These are phyloP conservation scores for Withania somnifera DNA, from an alignment of 305 asterid genomes.

Conservation along the genomic window DNA sequence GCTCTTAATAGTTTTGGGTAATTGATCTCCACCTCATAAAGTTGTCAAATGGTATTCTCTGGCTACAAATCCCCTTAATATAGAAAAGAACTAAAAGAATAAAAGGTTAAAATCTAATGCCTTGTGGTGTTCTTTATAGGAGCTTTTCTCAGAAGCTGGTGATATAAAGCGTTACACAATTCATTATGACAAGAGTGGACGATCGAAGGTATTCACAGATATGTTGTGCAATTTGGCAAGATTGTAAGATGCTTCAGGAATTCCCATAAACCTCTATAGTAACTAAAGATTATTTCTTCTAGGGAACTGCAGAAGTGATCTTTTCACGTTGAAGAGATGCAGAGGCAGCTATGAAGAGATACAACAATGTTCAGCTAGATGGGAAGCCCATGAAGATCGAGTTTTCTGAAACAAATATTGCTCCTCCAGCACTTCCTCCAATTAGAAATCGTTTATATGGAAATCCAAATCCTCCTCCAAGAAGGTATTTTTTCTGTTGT, in stretches of 20 bases:
- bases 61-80: not conserved
- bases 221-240: not conserved
- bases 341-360: conserved; percentile 75
- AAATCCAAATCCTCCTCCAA: conserved; percentile 15
- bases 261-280: not conserved
- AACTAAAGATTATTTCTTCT: conserved; percentile 11
- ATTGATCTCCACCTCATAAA: not conserved
- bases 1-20: not conserved
- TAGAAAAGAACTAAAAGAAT: not conserved
- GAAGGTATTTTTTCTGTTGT: conserved; percentile 19
- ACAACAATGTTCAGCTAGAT: conserved; percentile 84
- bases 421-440: conserved; percentile 16
- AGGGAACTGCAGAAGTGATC: conserved; percentile 94
- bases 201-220: conserved; percentile 60
- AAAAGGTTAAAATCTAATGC: not conserved
- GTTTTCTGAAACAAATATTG: conserved; percentile 51
- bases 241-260: not conserved
- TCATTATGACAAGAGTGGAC: conserved; percentile 55
- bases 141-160: conserved; percentile 49
- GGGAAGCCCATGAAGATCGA: conserved; percentile 95
- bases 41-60: not conserved
- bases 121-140: conserved; percentile 19
- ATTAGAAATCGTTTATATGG: conserved; percentile 13
- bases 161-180: conserved; percentile 35
- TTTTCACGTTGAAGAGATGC: conserved; percentile 87